phyloP scores from a whole-genome alignment of 805 yeast species.

The Candida rishiriensis region DNA sequence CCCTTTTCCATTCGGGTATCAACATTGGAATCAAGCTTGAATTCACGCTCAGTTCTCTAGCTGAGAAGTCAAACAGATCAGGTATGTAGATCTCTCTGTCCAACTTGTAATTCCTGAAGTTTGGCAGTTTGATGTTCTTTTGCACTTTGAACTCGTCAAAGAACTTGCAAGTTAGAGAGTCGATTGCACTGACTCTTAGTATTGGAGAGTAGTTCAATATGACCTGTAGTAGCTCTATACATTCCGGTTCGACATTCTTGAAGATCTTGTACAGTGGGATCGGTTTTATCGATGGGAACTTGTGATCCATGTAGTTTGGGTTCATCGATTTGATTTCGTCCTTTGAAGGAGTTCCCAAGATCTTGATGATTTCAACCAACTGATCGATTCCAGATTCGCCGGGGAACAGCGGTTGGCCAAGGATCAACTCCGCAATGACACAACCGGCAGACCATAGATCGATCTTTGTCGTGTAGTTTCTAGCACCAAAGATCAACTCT shows the following conservation, averaged over 20 bases:
- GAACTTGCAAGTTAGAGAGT: conserved; percentile 47
- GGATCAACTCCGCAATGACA: conserved; percentile 92
- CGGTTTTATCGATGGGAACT: conserved; percentile 81
- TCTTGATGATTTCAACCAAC: conserved; percentile 92
- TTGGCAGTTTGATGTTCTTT: conserved; percentile 23
- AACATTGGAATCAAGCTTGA: conserved; percentile 36
- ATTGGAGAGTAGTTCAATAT: conserved; percentile 67
- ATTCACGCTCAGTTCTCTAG: conserved; percentile 44
- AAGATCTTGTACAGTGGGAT: conserved; percentile 68
- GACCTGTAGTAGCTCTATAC: conserved; percentile 50
- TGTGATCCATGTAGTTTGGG: conserved; percentile 95
- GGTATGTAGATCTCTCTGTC: conserved; percentile 36
- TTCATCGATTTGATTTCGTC: conserved; percentile 94
- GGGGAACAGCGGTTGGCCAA: conserved; percentile 96
- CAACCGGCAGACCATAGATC: conserved; percentile 98
- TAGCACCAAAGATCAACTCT: conserved; percentile 94
- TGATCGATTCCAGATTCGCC: conserved; percentile 98
- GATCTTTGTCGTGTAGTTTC: conserved; percentile 92
- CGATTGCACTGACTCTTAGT: conserved; percentile 55
- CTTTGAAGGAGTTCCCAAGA: conserved; percentile 89
- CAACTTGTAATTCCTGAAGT: conserved; percentile 38
- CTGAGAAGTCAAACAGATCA: conserved; percentile 47
- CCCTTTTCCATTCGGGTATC: conserved; percentile 38
- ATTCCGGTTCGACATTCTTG: conserved; percentile 49
- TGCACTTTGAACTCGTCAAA: conserved; percentile 48